Base-by-base conservation (phyloP, 176 grass and related monocot genomes). In the Aegilops umbellulata region DNA sequence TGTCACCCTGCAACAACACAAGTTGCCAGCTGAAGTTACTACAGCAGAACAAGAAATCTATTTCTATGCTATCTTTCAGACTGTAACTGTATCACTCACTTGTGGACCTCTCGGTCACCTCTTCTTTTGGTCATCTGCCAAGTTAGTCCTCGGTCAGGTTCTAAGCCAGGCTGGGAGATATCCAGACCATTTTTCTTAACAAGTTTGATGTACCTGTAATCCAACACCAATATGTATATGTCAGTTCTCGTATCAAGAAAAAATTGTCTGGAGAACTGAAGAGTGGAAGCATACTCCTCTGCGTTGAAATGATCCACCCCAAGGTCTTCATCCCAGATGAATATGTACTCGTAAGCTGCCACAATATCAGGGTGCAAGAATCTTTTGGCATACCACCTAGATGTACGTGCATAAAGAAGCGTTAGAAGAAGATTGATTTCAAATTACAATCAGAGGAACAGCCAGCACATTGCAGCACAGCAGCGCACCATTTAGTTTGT, bases 61-160 rank as follows among this genome's bases (percentile, higher is more conserved):
- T 16, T 47, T 41, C 71, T 74, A 29, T 20, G 7, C 23, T 29
- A 1, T 30, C 8, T 30, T 79, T 69, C 65, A 76, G 25, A 79
- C 44, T 60, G 84, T 16, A 82, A 69, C 32, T 57, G 71, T 4
- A 10, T 0, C 32, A 89, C 95, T 93, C 72, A 97, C 95, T 93
- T 95, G 85, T 97, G 95, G 22, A 97, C 93, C 90, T 97, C 93
- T 77, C 51, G 71, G 47, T 93, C 89, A 53, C 85, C 93, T 90
- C 91, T 93, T 89, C 95, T 92, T 90, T 91, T 92, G 26, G 95
- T 97, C 93, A 97, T 97, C 83, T 95, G 91, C 95, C 95, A 97
- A 20, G 95, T 93, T 77, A 95, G 82, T 42, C 88, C 91, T 15
- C 66, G 77, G 22, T 88, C 76, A 49, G 91, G 93, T 41, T 97